These are phyloP conservation scores for Cryptosporidium ryanae DNA, from an alignment of 169 alveolate genomes.

Conservation along the genomic window DNA sequence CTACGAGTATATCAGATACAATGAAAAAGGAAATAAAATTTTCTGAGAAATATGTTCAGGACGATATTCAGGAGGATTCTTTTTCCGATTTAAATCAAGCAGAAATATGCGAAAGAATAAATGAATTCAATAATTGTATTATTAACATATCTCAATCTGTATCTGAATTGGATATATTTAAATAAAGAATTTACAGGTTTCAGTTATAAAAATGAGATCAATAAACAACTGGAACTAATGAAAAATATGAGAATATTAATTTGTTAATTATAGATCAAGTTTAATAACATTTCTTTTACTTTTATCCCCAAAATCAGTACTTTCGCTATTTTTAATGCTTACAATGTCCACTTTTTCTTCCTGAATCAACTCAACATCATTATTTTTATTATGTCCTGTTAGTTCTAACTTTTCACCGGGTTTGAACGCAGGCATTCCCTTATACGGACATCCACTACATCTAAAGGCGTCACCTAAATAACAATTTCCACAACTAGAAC, in stretches of 20 bases:
- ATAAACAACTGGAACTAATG: too few relatives aligned
- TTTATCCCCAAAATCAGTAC: not conserved
- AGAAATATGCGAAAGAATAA: constrained; percentile 35
- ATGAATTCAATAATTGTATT: constrained; percentile 52
- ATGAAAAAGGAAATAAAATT: constrained; percentile 55
- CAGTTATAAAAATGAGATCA: too few relatives aligned
- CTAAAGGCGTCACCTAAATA: constrained; percentile 96
- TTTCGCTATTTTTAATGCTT: not conserved
- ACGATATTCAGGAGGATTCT: not conserved
- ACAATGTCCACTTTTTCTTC: constrained; percentile 6
- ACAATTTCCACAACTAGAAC: constrained; percentile 91
- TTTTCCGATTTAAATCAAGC: constrained; percentile 18
- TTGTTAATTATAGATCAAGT: not conserved
- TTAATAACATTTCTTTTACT: not conserved
- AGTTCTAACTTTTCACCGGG: constrained; percentile 91
- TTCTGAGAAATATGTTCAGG: constrained; percentile 24
- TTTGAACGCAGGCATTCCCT: constrained; percentile 94
- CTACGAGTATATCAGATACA: constrained; percentile 52
- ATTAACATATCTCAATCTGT: constrained; percentile 51
- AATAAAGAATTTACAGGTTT: too few relatives aligned
- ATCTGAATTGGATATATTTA: constrained; percentile 25
- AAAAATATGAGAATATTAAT: too few relatives aligned
- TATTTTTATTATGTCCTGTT: constrained; percentile 7
- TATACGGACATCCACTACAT: constrained; percentile 93
- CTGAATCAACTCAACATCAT: constrained; percentile 14